Evolutionary conservation across 2,329 filamentous ascomycete genomes (phyloP).

Genomic region (Exserohilum rostratum): DNA sequence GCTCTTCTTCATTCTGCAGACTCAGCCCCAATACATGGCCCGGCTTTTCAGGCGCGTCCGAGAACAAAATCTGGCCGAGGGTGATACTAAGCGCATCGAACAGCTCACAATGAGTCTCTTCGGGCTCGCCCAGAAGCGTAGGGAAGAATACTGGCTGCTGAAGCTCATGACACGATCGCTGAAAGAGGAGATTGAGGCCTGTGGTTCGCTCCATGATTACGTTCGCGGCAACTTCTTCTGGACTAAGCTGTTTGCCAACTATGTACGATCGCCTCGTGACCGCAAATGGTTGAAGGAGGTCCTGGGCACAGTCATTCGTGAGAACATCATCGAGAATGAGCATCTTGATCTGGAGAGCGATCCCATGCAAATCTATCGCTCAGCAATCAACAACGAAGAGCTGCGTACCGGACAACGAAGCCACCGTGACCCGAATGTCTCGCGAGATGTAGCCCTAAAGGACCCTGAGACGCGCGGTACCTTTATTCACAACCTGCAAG

Average conservation of each 20-base stretch:
- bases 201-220: constrained; percentile 79
- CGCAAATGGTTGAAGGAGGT: constrained; percentile 90
- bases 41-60: constrained; percentile 83
- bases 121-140: constrained; percentile 93
- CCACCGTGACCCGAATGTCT: constrained; percentile 79
- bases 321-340: constrained; percentile 91
- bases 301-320: constrained; percentile 81
- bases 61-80: constrained; percentile 83
- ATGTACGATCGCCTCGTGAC: constrained; percentile 88
- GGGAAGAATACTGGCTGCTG: constrained; percentile 95
- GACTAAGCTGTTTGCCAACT: constrained; percentile 83
- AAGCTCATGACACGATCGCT: constrained; percentile 85
- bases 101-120: constrained; percentile 96
- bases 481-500: constrained; percentile 93
- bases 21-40: constrained; percentile 92
- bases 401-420: constrained; percentile 87
- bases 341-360: constrained; percentile 94
- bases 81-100: constrained; percentile 90
- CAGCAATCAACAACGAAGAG: constrained; percentile 96
- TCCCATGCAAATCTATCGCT: constrained; percentile 94
- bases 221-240: constrained; percentile 91
- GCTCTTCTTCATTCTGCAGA: constrained; percentile 95
- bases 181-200: constrained; percentile 81
- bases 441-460: constrained; percentile 91
- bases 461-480: constrained; percentile 90